phyloP scores from a whole-genome alignment of 768 basidiomycete species.

The Tephrocybe rancida region DNA sequence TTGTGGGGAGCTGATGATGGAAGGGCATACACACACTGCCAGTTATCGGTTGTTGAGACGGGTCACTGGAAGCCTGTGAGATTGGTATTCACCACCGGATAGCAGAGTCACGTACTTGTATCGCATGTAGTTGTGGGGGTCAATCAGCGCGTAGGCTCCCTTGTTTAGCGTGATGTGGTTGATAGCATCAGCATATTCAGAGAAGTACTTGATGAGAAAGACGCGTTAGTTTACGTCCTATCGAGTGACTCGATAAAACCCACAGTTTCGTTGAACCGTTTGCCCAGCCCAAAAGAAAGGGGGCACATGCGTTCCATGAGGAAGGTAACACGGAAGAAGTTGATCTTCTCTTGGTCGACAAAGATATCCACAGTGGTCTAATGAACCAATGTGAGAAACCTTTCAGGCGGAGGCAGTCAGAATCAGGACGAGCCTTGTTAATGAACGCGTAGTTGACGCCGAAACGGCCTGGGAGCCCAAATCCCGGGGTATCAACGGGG shows the following conservation, averaged over 20 bases:
- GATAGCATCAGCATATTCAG: slow-evolving; percentile 42
- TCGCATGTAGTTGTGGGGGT: slow-evolving; percentile 52
- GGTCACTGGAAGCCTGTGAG: slow-evolving; percentile 31
- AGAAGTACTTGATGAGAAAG: slow-evolving; percentile 37
- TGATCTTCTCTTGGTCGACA: slow-evolving; percentile 49
- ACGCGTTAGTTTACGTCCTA: not conserved
- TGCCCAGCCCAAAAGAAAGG: slow-evolving; percentile 39
- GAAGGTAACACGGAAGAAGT: slow-evolving; percentile 51
- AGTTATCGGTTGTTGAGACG: slow-evolving; percentile 42
- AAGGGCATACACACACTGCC: slow-evolving; percentile 36
- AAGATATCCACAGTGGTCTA: slow-evolving; percentile 48
- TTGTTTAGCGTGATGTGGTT: slow-evolving; percentile 44
- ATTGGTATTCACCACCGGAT: not conserved
- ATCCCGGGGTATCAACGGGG: slow-evolving; percentile 31
- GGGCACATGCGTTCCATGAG: slow-evolving; percentile 50
- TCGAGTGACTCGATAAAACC: not conserved
- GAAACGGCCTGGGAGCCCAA: slow-evolving; percentile 46
- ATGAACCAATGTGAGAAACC: not conserved
- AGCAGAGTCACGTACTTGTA: slow-evolving; percentile 37
- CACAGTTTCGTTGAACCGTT: slow-evolving; percentile 47
- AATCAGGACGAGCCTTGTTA: slow-evolving; percentile 37
- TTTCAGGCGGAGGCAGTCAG: not conserved
- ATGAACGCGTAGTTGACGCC: slow-evolving; percentile 48
- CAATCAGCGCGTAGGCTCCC: slow-evolving; percentile 44
- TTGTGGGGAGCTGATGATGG: not conserved